Evolutionary conservation across 2,329 filamentous ascomycete genomes (phyloP).

Genomic region (Aspergillus sp.): DNA sequence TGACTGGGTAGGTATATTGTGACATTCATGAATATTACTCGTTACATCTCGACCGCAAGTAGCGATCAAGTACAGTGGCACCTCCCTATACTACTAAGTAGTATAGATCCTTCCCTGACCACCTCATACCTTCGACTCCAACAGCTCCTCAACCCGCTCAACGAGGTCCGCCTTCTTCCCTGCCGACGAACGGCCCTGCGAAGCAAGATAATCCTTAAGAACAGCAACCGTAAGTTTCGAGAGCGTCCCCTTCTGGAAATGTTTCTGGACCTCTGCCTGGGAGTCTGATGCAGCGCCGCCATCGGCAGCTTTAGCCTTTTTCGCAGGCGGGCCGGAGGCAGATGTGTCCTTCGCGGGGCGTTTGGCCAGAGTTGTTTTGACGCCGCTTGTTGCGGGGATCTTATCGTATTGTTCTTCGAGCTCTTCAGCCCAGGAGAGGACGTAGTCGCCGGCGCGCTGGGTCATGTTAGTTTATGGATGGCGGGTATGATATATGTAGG

Average conservation of each 20-base stretch:
- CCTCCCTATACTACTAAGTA: neutral
- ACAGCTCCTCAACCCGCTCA: slow-evolving; percentile 54
- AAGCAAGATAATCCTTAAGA: slow-evolving; percentile 53
- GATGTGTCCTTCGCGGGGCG: slow-evolving; percentile 40
- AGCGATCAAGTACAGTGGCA: neutral
- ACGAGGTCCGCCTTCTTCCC: slow-evolving; percentile 58
- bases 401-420: slow-evolving; percentile 64
- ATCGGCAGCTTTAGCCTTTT: slow-evolving; percentile 52
- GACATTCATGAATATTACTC: neutral
- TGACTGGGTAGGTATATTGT: neutral
- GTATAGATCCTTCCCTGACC: neutral
- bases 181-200: slow-evolving; percentile 46
- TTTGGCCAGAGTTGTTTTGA: slow-evolving; percentile 55
- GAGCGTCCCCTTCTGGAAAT: slow-evolving; percentile 49
- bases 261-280: slow-evolving; percentile 46
- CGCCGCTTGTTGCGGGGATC: slow-evolving; percentile 41
- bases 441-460: slow-evolving; percentile 73
- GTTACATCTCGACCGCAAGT: neutral
- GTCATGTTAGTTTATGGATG: neutral
- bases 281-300: slow-evolving; percentile 24
- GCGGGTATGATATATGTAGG: neutral
- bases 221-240: slow-evolving; percentile 53
- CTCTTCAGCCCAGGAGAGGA: slow-evolving; percentile 74
- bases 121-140: slow-evolving; percentile 47
- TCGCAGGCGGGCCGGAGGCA: slow-evolving; percentile 39